Conservation (phyloP, 1,139 yeast species). For the Taiozyma sp. region DNA sequence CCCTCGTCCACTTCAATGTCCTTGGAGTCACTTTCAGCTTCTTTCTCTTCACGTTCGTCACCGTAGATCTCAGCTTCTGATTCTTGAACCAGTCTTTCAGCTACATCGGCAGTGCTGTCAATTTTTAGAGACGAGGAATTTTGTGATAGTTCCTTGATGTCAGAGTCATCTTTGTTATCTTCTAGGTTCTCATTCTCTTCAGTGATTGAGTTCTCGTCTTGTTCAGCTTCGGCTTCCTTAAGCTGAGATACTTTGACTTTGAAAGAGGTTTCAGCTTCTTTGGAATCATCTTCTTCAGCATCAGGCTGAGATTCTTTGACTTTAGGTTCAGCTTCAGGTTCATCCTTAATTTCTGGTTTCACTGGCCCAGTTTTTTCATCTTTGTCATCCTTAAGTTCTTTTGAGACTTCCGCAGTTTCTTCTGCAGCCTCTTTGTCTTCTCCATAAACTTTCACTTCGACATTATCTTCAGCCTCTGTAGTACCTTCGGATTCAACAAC, state of each 20-base stretch:
- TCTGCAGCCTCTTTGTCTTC: neutral
- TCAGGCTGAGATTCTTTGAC: neutral
- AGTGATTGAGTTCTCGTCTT: neutral
- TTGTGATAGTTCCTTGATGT: neutral
- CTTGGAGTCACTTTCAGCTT: conserved; percentile 9
- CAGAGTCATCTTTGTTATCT: neutral
- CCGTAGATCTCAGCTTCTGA: conserved; percentile 17
- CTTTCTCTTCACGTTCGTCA: conserved; percentile 3
- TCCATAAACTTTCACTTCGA: conserved; percentile 4
- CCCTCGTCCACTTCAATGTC: conserved; percentile 1
- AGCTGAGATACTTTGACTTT: neutral
- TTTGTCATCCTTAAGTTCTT: neutral
- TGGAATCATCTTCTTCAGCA: neutral
- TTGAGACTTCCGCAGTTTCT: neutral
- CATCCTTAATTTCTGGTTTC: neutral
- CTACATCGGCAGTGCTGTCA: conserved; percentile 14
- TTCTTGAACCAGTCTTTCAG: conserved; percentile 19
- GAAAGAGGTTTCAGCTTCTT: neutral
- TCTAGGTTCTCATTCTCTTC: neutral
- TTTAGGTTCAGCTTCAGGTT: neutral
- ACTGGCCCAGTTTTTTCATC: neutral
- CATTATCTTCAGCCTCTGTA: conserved; percentile 1
- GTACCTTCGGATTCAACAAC: neutral
- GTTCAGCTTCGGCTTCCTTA: neutral
- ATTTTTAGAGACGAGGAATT: neutral